Evolutionary conservation across 2,329 filamentous ascomycete species (phyloP).

Genomic region (Pseudocercospora fuligena): DNA sequence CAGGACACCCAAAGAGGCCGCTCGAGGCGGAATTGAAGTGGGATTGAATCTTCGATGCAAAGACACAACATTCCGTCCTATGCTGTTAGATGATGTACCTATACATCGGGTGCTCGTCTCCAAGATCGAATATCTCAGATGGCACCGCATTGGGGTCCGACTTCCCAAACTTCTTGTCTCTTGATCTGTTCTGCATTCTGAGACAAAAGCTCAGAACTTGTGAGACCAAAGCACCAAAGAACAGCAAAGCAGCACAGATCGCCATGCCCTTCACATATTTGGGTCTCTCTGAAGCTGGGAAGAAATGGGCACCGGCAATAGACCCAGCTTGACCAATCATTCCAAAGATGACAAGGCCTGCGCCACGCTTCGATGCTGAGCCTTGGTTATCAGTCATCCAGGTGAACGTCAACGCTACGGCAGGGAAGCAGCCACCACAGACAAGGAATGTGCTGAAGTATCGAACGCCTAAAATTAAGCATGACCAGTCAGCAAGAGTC

Average conservation of each 20-base stretch:
- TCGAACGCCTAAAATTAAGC: constrained; percentile 30
- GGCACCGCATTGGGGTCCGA: constrained; percentile 6
- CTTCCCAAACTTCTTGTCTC: constrained; percentile 7
- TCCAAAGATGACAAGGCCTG: constrained; percentile 42
- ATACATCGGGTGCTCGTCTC: constrained; percentile 14
- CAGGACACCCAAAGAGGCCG: too few relatives aligned
- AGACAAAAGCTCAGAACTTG: constrained; percentile 1
- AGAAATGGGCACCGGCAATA: constrained; percentile 9
- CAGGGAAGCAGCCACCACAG: constrained; percentile 44
- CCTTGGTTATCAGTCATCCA: constrained; percentile 45
- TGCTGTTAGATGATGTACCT: background rate
- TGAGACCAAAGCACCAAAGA: background rate
- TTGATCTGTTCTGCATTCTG: constrained; percentile 6
- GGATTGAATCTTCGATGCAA: too few relatives aligned
- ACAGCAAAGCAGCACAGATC: constrained; percentile 4
- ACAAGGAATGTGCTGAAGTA: constrained; percentile 45
- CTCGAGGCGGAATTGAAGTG: too few relatives aligned
- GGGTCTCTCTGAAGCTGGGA: constrained; percentile 4
- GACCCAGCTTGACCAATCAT: constrained; percentile 36
- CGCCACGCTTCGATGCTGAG: constrained; percentile 43
- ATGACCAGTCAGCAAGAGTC: too few relatives aligned
- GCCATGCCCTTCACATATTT: constrained; percentile 14
- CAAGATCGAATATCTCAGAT: constrained; percentile 10
- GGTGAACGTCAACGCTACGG: constrained; percentile 39
- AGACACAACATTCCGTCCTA: too few relatives aligned